These are phyloP conservation scores for Spizellomyces punctatus DNA, from an alignment of 192 early-diverging fungal genomes.

Conservation along the genomic window DNA sequence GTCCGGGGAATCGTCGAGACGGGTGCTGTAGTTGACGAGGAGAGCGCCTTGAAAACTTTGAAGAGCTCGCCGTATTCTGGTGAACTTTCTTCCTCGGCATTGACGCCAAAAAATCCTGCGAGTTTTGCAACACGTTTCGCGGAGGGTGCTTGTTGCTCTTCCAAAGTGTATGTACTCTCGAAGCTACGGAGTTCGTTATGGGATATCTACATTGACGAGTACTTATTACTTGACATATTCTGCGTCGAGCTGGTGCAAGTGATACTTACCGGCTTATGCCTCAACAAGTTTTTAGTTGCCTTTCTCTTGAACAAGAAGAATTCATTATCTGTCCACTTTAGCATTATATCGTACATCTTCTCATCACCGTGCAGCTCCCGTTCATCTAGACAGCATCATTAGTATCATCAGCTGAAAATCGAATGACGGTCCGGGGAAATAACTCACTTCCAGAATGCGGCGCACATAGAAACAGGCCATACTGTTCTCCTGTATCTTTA, in stretches of 20 bases:
- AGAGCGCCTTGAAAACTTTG: constrained; percentile 33
- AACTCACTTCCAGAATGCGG: constrained; percentile 10
- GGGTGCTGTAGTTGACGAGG: neutral
- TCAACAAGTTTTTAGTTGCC: constrained; percentile 21
- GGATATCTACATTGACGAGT: no score
- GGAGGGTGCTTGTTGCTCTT: neutral
- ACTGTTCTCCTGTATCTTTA: constrained; percentile 40
- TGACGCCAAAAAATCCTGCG: constrained; percentile 48
- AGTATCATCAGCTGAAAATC: neutral
- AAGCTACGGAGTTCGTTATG: neutral
- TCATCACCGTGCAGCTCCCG: constrained; percentile 33
- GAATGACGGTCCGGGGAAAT: neutral
- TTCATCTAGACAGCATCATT: constrained; percentile 21
- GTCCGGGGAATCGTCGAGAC: neutral
- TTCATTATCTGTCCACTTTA: constrained; percentile 36
- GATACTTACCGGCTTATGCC: constrained; percentile 20
- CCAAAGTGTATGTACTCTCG: constrained; percentile 9
- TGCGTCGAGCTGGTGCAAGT: neutral
- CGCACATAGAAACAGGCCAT: constrained; percentile 40
- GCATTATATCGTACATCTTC: constrained; percentile 44
- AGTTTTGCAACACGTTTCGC: constrained; percentile 41
- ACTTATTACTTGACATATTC: no score
- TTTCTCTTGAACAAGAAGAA: constrained; percentile 50
- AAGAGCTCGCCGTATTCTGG: constrained; percentile 21
- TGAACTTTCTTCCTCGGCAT: neutral